phyloP scores from a whole-genome alignment of 2,329 filamentous ascomycete species.

The Diaporthe amygdali region DNA sequence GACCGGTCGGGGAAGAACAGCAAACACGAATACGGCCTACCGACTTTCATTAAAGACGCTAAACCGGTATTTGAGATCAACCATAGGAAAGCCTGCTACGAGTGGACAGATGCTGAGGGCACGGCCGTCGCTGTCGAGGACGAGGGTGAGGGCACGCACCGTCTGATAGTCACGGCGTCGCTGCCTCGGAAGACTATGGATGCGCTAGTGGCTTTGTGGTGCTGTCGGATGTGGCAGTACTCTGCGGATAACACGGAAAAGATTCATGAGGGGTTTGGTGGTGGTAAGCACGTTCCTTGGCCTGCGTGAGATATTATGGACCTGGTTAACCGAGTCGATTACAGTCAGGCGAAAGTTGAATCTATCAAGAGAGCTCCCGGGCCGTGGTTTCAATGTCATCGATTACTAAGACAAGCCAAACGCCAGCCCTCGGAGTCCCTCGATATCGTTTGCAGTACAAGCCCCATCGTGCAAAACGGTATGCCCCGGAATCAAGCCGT shows the following conservation, averaged over 20 bases:
- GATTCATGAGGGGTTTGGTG: neutral
- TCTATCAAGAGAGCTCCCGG: neutral
- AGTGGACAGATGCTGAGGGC: conserved; percentile 1
- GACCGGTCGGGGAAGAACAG: conserved; percentile 18
- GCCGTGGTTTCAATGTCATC: neutral
- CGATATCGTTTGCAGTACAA: neutral
- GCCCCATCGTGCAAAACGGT: conserved; percentile 10
- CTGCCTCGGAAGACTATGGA: conserved; percentile 19
- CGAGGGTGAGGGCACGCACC: neutral
- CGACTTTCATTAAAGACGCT: conserved; percentile 14
- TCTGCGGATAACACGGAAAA: conserved; percentile 12
- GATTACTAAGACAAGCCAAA: neutral
- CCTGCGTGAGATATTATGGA: too few species aligned
- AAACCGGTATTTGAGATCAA: conserved; percentile 19
- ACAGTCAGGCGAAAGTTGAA: neutral
- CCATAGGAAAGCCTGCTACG: neutral
- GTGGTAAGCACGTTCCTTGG: neutral
- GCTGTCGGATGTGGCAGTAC: conserved; percentile 23
- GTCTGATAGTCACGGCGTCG: conserved; percentile 19
- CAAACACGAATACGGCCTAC: neutral
- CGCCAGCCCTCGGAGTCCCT: neutral
- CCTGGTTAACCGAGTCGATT: neutral
- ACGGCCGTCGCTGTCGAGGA: conserved; percentile 19
- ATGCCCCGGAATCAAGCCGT: conserved; percentile 2
- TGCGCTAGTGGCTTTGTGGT: conserved; percentile 26